Conservation (phyloP, 306 rosid genomes). For the Leucaena leucocephala region DNA sequence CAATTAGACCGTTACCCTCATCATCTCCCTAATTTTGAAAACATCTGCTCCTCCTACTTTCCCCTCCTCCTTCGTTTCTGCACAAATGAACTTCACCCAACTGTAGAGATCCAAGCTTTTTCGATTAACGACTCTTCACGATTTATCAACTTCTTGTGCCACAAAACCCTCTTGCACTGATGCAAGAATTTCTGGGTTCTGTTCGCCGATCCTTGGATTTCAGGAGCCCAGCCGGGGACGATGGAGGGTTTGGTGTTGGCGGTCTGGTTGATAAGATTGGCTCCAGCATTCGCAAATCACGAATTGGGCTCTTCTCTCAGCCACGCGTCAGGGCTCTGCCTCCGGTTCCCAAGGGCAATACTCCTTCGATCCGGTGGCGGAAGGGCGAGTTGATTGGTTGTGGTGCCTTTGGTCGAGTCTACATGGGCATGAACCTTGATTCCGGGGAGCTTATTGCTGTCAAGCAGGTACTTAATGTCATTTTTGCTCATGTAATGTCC, state of each 20-base stretch:
- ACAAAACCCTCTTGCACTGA: constrained; percentile 23
- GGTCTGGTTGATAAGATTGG: constrained; percentile 76
- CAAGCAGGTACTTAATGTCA: constrained; percentile 59
- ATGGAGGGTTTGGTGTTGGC: constrained; percentile 57
- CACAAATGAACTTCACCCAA: constrained; percentile 34
- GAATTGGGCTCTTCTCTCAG: constrained; percentile 65
- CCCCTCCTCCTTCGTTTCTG: constrained; percentile 31
- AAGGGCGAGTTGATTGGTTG: constrained; percentile 87
- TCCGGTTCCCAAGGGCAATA: constrained; percentile 36
- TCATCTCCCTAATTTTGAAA: constrained; percentile 36
- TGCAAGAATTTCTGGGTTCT: constrained; percentile 81
- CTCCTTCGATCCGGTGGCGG: constrained; percentile 84
- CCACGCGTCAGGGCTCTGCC: constrained; percentile 49
- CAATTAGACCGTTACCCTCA: constrained; percentile 35
- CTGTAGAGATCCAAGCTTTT: constrained; percentile 31
- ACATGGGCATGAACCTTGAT: constrained; percentile 96
- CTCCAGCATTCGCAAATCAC: constrained; percentile 75
- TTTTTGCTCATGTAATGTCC: neutral
- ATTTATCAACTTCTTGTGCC: neutral
- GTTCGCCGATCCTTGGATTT: constrained; percentile 82
- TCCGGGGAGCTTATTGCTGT: constrained; percentile 94
- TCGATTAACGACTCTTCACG: neutral
- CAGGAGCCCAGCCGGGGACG: constrained; percentile 50
- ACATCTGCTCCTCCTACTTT: constrained; percentile 12
- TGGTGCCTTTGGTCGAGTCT: constrained; percentile 89